Conservation (phyloP, 371 early-diverging fungal species). For the Dinochytrium kinnereticum region DNA sequence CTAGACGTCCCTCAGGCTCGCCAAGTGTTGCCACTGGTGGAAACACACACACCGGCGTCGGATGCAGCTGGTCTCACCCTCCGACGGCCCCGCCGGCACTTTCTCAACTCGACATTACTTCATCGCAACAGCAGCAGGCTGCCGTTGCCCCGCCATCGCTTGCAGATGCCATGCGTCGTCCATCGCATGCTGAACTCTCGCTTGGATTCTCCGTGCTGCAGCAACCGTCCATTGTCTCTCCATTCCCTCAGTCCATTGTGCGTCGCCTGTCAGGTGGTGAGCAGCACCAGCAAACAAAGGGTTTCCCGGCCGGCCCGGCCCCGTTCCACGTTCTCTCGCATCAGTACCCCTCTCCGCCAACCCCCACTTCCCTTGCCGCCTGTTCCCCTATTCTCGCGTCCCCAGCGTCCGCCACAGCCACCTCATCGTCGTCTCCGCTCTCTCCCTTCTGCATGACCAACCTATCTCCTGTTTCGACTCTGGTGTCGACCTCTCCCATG, state of each 20-base stretch:
- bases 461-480: too few relatives aligned
- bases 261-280: neutral
- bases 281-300: neutral
- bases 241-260: neutral
- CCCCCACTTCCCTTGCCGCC: neutral
- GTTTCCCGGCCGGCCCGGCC: slow-evolving; percentile 2
- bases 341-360: slow-evolving; percentile 8
- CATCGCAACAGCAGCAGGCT: slow-evolving; percentile 7
- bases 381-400: slow-evolving; percentile 9
- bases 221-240: too few relatives aligned
- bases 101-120: neutral
- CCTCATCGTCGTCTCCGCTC: slow-evolving; percentile 7
- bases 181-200: too few relatives aligned
- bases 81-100: neutral
- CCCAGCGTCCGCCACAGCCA: slow-evolving; percentile 6
- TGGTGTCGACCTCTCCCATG: too few relatives aligned
- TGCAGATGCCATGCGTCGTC: slow-evolving; percentile 5
- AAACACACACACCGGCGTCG: neutral
- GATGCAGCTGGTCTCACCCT: neutral
- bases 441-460: neutral
- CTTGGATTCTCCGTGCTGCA: neutral
- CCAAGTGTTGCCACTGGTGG: neutral
- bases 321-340: neutral
- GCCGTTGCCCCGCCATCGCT: neutral
- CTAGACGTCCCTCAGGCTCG: neutral